Conservation (phyloP, 2,329 filamentous ascomycete genomes). For the Apiospora malaysiana region DNA sequence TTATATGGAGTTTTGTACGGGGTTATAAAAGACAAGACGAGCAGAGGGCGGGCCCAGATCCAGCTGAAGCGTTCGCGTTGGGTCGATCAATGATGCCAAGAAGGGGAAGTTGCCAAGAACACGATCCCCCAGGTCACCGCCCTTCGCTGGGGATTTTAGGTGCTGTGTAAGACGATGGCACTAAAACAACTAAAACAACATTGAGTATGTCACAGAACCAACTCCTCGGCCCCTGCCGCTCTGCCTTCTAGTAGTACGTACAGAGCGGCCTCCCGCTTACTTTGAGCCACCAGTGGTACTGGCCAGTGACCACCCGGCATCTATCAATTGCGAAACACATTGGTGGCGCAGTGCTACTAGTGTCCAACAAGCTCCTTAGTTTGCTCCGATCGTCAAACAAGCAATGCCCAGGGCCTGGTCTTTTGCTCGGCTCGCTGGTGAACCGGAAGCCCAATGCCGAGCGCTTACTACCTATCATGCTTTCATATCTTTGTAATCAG, state of each 20-base stretch:
- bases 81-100: background rate
- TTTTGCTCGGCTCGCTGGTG: background rate
- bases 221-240: background rate
- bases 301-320: background rate
- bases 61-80: conserved; percentile 9
- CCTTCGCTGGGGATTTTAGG: background rate
- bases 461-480: background rate
- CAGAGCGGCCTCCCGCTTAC: background rate
- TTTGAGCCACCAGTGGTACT: background rate
- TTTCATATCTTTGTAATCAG: background rate
- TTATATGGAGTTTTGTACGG: background rate
- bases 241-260: background rate
- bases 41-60: background rate
- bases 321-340: conserved; percentile 15
- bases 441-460: background rate
- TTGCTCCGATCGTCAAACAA: conserved; percentile 1
- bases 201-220: background rate
- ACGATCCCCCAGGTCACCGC: background rate
- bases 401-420: background rate
- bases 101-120: conserved; percentile 4
- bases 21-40: background rate
- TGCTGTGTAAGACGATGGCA: background rate
- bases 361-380: background rate
- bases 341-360: background rate
- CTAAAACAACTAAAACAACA: background rate